phyloP scores from a whole-genome alignment of 768 basidiomycete species.

The Boletus patriciae region DNA sequence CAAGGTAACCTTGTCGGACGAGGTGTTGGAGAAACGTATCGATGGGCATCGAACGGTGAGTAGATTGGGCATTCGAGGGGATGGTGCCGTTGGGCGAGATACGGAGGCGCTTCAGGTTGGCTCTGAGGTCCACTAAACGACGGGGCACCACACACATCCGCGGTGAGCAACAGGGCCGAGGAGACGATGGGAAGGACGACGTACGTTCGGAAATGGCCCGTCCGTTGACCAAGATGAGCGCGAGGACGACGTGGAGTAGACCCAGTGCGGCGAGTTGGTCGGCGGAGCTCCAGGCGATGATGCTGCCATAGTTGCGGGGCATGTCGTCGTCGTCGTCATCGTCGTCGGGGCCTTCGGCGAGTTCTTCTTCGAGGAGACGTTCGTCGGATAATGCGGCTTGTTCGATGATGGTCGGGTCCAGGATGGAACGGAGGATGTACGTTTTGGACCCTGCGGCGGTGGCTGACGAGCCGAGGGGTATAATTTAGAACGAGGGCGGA shows the following conservation, averaged over 20 bases:
- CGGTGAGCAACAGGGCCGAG: not conserved
- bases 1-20: slow-evolving; percentile 74
- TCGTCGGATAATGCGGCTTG: slow-evolving; percentile 53
- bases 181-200: slow-evolving; percentile 8
- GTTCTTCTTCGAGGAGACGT: slow-evolving; percentile 46
- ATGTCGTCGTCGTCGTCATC: slow-evolving; percentile 53
- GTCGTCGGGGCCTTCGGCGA: slow-evolving; percentile 47
- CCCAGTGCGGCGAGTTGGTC: slow-evolving; percentile 73
- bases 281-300: slow-evolving; percentile 68
- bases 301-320: slow-evolving; percentile 57
- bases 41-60: slow-evolving; percentile 52
- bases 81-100: slow-evolving; percentile 52
- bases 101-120: slow-evolving; percentile 66
- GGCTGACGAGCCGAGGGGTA: slow-evolving; percentile 26
- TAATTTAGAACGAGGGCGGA: not conserved
- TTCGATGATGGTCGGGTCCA: slow-evolving; percentile 63
- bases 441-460: slow-evolving; percentile 65
- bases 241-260: slow-evolving; percentile 77
- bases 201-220: slow-evolving; percentile 71
- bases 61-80: slow-evolving; percentile 50
- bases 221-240: slow-evolving; percentile 81
- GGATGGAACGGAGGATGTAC: slow-evolving; percentile 78
- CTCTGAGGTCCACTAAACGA: slow-evolving; percentile 65
- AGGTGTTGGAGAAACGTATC: slow-evolving; percentile 67
- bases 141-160: not conserved